Conservation (phyloP, 352 stramenopile genomes). For the Elongisporangium undulatum region DNA sequence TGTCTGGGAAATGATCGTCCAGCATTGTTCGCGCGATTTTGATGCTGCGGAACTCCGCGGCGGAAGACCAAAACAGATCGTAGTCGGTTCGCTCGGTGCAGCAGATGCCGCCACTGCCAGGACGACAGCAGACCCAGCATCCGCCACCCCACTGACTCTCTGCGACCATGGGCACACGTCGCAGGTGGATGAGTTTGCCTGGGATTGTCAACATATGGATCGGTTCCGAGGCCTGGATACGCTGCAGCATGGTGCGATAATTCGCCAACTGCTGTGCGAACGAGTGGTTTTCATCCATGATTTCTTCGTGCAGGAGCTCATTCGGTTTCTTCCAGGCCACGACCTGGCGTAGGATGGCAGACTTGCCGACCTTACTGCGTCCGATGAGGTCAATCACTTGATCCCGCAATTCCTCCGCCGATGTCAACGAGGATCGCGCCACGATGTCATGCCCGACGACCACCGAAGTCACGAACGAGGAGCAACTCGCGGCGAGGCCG, state of each 20-base stretch:
- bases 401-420: slow-evolving; percentile 69
- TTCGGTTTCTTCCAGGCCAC: slow-evolving; percentile 73
- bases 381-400: slow-evolving; percentile 82
- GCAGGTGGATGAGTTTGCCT: slow-evolving; percentile 71
- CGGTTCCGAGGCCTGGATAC: slow-evolving; percentile 75
- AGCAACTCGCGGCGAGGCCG: slow-evolving; percentile 45
- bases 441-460: slow-evolving; percentile 86
- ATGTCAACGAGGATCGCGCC: slow-evolving; percentile 70
- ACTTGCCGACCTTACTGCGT: slow-evolving; percentile 83
- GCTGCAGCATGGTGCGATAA: slow-evolving; percentile 82
- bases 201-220: slow-evolving; percentile 81
- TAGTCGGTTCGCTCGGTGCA: slow-evolving; percentile 84
- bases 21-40: slow-evolving; percentile 83
- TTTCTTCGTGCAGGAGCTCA: slow-evolving; percentile 61
- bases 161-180: slow-evolving; percentile 20
- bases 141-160: slow-evolving; percentile 29
- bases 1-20: slow-evolving; percentile 87
- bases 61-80: slow-evolving; percentile 61
- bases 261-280: slow-evolving; percentile 69
- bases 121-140: slow-evolving; percentile 83
- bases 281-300: slow-evolving; percentile 13
- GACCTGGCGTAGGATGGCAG: slow-evolving; percentile 75
- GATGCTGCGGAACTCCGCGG: slow-evolving; percentile 64
- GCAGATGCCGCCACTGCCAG: slow-evolving; percentile 65
- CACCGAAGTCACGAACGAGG: slow-evolving; percentile 68